phyloP scores from a whole-genome alignment of 805 yeast species.

The Pichia pseudocactophila region DNA sequence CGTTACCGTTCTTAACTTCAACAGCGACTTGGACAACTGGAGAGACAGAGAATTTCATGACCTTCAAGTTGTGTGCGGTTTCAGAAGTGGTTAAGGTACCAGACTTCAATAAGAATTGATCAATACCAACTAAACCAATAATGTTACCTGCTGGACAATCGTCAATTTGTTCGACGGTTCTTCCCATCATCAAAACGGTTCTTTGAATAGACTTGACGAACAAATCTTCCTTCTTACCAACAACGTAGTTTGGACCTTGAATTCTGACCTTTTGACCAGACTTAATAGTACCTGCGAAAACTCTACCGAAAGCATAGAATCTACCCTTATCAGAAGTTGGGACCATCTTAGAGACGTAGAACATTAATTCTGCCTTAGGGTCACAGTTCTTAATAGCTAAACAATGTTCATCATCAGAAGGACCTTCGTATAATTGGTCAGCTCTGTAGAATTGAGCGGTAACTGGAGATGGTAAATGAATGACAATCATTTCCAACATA shows the following conservation, averaged over 20 bases:
- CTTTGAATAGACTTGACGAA: slow-evolving; percentile 97
- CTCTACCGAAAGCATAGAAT: slow-evolving; percentile 99
- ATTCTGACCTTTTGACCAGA: slow-evolving; percentile 99
- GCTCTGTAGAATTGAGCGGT: slow-evolving; percentile 99
- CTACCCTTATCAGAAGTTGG: slow-evolving; percentile 99
- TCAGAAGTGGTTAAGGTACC: slow-evolving; percentile 98
- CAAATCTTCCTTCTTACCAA: slow-evolving; percentile 96
- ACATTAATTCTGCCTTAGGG: slow-evolving; percentile 96
- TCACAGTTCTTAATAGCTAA: slow-evolving; percentile 96
- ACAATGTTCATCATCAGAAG: slow-evolving; percentile 84
- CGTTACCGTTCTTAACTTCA: slow-evolving; percentile 99
- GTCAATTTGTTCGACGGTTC: slow-evolving; percentile 94
- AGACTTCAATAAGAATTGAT: slow-evolving; percentile 98
- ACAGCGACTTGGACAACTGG: slow-evolving; percentile 99
- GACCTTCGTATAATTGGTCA: slow-evolving; percentile 98
- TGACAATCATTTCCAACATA: slow-evolving; percentile 94
- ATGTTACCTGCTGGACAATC: slow-evolving; percentile 99
- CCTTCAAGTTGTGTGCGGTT: slow-evolving; percentile 98
- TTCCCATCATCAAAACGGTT: slow-evolving; percentile 99
- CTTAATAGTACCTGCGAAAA: slow-evolving; percentile 98
- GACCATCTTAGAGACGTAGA: slow-evolving; percentile 99
- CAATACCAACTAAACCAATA: slow-evolving; percentile 99
- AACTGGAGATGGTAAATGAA: slow-evolving; percentile 98
- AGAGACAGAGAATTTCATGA: slow-evolving; percentile 99
- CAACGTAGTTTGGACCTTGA: slow-evolving; percentile 99